Percentiles rank a stretch among this genome's conserved stretches.
These are phyloP conservation scores for Gymnopus androsaceus DNA, from an alignment of 1,284 basidiomycete genomes.

Conservation along the genomic window DNA sequence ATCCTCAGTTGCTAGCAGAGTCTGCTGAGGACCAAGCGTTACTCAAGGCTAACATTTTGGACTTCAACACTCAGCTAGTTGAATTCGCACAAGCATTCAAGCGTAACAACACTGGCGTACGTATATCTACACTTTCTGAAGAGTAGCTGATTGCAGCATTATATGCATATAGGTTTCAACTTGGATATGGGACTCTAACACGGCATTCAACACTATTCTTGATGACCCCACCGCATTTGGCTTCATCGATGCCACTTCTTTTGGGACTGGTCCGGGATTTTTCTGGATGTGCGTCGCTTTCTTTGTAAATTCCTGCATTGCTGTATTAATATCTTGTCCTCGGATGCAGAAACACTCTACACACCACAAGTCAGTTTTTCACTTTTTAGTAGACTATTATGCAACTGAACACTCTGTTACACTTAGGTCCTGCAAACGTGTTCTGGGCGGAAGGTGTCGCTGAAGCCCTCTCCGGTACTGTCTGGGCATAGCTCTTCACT, in stretches of 20 bases:
- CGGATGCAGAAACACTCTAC: conserved; percentile 40
- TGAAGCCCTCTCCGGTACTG: conserved; percentile 34
- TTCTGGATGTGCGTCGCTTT: conserved; percentile 47
- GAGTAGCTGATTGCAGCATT: background rate
- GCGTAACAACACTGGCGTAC: conserved; percentile 46
- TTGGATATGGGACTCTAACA: conserved; percentile 53
- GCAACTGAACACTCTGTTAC: background rate
- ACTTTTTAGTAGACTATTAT: conserved; percentile 2
- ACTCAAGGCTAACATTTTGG: conserved; percentile 49
- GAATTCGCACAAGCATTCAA: conserved; percentile 41
- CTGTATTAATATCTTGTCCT: conserved; percentile 1
- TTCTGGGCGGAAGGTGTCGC: conserved; percentile 41
- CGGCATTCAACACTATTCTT: conserved; percentile 53
- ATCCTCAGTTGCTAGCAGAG: conserved; percentile 49
- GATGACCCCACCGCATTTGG: conserved; percentile 51
- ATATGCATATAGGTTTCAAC: conserved; percentile 42
- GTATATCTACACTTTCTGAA: conserved; percentile 12
- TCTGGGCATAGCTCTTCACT: no score
- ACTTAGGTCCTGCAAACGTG: conserved; percentile 37
- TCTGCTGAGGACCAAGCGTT: conserved; percentile 34
- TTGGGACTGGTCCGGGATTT: conserved; percentile 42
- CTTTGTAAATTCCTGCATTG: background rate
- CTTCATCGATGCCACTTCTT: conserved; percentile 53
- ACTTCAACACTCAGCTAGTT: conserved; percentile 52
- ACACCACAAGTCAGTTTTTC: conserved; percentile 44